Base-by-base conservation (phyloP, 768 basidiomycete genomes). In the Termitomyces sp. region DNA sequence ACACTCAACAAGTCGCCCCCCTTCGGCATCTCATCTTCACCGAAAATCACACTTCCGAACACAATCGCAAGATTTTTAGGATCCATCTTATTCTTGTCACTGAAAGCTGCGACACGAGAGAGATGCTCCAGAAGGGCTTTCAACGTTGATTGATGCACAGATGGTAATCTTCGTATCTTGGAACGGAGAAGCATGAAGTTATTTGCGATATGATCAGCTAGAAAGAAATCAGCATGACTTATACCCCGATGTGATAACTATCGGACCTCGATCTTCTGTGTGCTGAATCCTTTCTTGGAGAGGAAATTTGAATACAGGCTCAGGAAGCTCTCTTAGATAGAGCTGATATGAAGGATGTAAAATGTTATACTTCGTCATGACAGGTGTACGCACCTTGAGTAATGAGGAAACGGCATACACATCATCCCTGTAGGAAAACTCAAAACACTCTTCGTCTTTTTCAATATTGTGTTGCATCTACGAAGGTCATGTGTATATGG, bases 71-170 rank as follows among this genome's bases (percentile, higher is more conserved):
- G 77, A 69, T 96, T 97, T 78, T 89, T 94, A 3, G 88, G 79
- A 67, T 94, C 95, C 95, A 97, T 97, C 74, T 96, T 96, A 71
- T 96, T 97, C 70, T 83, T 86, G 32, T 88, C 86, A 25, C 80
- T 79, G 40, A 79, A 78, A 5, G 86, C 76, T 3, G 86, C 83
- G 14, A 97, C 86, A 14, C 88, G 82, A 3, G 87, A 78, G 17
- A 97, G 83, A 72, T 96, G 95, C 64, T 96, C 94, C 20, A 96
- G 73, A 32, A 96, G 70, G 9, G 87, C 84, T 65, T 85, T 90
- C 62, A 96, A 81, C 0, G 92, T 92, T 6, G 89, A 88, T 67
- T 94, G 91, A 67, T 96, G 95, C 43, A 96, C 85, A 2, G 84
- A 73, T 1, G 94, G 92, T 46, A 97, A 72, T 56, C 94, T 79